These are phyloP conservation scores for Metschnikowia matae DNA, from an alignment of 805 yeast species.

Conservation along the genomic window DNA sequence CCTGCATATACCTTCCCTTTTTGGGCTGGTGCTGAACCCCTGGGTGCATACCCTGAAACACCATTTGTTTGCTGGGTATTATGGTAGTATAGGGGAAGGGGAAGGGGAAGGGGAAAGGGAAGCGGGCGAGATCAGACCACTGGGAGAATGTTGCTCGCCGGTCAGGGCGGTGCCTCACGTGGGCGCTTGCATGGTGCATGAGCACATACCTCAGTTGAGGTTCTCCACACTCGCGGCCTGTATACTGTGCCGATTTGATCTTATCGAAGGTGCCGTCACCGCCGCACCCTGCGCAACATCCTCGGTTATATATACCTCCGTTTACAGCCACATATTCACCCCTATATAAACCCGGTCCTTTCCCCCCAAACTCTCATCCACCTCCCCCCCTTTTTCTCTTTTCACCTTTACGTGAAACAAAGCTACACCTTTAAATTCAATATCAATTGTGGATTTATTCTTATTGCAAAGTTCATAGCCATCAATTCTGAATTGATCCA, in stretches of 20 bases:
- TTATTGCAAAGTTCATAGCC: too few relatives aligned
- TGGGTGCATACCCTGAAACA: not conserved
- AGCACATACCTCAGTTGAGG: not conserved
- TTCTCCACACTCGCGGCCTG: slow-evolving; percentile 1
- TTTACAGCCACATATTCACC: slow-evolving; percentile 4
- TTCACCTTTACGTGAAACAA: not conserved
- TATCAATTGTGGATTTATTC: too few relatives aligned
- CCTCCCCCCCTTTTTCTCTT: not conserved
- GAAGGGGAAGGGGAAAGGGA: too few relatives aligned
- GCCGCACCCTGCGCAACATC: slow-evolving; percentile 1
- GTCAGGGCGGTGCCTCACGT: not conserved
- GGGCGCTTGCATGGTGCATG: not conserved
- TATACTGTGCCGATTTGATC: not conserved
- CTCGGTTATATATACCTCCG: slow-evolving; percentile 3
- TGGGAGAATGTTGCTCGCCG: not conserved
- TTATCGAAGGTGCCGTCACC: not conserved
- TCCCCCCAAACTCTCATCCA: not conserved
- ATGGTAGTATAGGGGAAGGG: not conserved
- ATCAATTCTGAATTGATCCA: too few relatives aligned
- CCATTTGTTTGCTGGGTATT: not conserved
- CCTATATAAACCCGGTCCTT: slow-evolving; percentile 1
- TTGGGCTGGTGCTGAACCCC: too few relatives aligned
- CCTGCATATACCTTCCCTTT: too few relatives aligned
- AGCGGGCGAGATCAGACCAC: not conserved
- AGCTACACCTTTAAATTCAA: too few relatives aligned